phyloP scores from a whole-genome alignment of 805 yeast species.

The Metschnikowia lochheadii region DNA sequence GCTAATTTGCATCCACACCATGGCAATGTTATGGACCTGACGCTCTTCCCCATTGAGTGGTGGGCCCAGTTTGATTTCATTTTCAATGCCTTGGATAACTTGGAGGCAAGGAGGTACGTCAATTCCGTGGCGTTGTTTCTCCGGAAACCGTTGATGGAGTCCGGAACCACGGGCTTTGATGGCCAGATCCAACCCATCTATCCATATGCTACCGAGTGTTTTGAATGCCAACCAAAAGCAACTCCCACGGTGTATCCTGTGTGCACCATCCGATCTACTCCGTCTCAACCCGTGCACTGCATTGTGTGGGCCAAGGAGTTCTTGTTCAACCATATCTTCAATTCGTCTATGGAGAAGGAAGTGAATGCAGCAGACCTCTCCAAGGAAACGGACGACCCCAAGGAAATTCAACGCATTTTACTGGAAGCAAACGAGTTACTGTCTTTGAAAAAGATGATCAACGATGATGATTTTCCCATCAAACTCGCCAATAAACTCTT shows the following conservation, averaged over 20 bases:
- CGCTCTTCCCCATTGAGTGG: conserved; percentile 70
- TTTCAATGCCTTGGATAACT: conserved; percentile 90
- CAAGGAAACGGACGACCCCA: conserved; percentile 57
- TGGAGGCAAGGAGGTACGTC: conserved; percentile 88
- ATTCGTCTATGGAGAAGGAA: conserved; percentile 36
- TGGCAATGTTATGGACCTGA: conserved; percentile 81
- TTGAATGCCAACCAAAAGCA: conserved; percentile 83
- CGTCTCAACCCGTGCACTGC: conserved; percentile 93
- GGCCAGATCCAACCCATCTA: conserved; percentile 94
- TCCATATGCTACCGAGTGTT: conserved; percentile 83
- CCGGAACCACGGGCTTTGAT: conserved; percentile 91
- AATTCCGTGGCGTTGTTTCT: conserved; percentile 76
- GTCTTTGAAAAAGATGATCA: conserved; percentile 25
- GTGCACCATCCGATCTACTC: conserved; percentile 95
- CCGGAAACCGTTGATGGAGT: conserved; percentile 76
- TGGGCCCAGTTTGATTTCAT: conserved; percentile 66
- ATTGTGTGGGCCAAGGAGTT: conserved; percentile 97
- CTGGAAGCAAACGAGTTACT: conserved; percentile 65
- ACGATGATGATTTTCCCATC: conserved; percentile 18
- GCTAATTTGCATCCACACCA: conserved; percentile 73
- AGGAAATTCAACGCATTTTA: conserved; percentile 59
- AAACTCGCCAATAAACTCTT: conserved; percentile 60
- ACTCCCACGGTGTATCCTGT: conserved; percentile 92
- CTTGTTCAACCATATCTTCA: conserved; percentile 75
- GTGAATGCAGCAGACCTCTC: conserved; percentile 22